Evolutionary conservation across 257 asterid genomes (phyloP).

Genomic region (Ballota nigra): DNA sequence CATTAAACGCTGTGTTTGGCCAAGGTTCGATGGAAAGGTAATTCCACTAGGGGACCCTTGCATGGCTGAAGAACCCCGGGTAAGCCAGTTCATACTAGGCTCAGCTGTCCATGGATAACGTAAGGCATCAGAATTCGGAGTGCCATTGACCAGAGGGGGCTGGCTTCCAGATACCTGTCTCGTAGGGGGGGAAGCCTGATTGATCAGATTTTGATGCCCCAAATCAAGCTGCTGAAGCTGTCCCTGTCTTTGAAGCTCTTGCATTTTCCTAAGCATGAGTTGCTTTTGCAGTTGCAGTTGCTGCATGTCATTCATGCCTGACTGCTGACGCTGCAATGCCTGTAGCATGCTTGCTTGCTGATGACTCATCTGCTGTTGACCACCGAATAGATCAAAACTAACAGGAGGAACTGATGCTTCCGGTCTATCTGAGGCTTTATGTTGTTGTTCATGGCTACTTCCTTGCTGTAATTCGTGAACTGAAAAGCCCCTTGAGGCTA

Average conservation of each 20-base stretch:
- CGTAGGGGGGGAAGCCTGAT: slow-evolving; percentile 42
- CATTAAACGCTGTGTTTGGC: slow-evolving; percentile 46
- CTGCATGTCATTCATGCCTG: slow-evolving; percentile 65
- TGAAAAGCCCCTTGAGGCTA: slow-evolving; percentile 53
- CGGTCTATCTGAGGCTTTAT: slow-evolving; percentile 48
- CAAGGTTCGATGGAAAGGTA: slow-evolving; percentile 46
- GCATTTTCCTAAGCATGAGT: slow-evolving; percentile 65
- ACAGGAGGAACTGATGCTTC: slow-evolving; percentile 52
- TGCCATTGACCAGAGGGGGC: slow-evolving; percentile 45
- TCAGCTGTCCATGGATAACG: slow-evolving; percentile 54
- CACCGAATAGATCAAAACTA: slow-evolving; percentile 87
- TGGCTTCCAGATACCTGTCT: slow-evolving; percentile 61
- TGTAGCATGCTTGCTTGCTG: slow-evolving; percentile 70
- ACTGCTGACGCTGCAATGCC: slow-evolving; percentile 65
- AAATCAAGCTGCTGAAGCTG: slow-evolving; percentile 61
- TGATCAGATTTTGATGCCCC: slow-evolving; percentile 45
- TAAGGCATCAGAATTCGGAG: slow-evolving; percentile 46
- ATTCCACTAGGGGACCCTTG: slow-evolving; percentile 62
- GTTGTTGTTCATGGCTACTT: slow-evolving; percentile 49
- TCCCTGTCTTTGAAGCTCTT: slow-evolving; percentile 74
- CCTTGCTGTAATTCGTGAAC: slow-evolving; percentile 61
- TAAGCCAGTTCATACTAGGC: slow-evolving; percentile 60
- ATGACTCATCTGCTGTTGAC: slow-evolving; percentile 75
- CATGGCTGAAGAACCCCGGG: slow-evolving; percentile 48
- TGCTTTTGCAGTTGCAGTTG: slow-evolving; percentile 63